Evolutionary conservation across 106 monocot species (phyloP).

Genomic region (Dendrobium huoshanense): DNA sequence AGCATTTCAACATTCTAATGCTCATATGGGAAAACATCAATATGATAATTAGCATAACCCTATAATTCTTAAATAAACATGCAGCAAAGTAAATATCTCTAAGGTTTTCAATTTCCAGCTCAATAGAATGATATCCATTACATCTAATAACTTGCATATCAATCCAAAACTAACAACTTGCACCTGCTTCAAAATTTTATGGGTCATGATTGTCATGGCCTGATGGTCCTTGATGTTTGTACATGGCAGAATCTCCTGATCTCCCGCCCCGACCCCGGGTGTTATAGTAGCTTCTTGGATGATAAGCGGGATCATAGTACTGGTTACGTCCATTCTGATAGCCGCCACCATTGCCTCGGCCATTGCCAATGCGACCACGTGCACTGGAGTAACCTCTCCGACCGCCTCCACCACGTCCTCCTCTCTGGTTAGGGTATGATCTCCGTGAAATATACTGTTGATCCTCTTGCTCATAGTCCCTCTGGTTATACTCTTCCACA

Average conservation of each 20-base stretch:
- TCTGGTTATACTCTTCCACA: constrained; percentile 25
- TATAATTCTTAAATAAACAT: neutral
- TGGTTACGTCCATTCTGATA: constrained; percentile 52
- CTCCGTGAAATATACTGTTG: constrained; percentile 15
- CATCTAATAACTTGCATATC: neutral
- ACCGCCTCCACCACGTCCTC: constrained; percentile 23
- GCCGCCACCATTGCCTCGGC: constrained; percentile 12
- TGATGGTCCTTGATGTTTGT: constrained; percentile 4
- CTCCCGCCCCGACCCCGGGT: constrained; percentile 47
- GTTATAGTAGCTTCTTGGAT: constrained; percentile 43
- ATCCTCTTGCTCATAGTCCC: constrained; percentile 26
- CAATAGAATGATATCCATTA: neutral
- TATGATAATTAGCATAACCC: neutral
- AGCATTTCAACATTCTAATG: neutral
- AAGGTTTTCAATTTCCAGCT: neutral
- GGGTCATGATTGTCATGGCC: constrained; percentile 6
- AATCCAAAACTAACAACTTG: constrained; percentile 11
- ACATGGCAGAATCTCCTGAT: constrained; percentile 3
- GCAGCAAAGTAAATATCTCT: neutral
- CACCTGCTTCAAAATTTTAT: constrained; percentile 11
- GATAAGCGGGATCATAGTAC: constrained; percentile 41
- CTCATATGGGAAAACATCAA: neutral
- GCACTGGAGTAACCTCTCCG: constrained; percentile 24
- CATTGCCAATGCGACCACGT: constrained; percentile 34
- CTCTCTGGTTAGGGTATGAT: constrained; percentile 33